Evolutionary conservation across 805 yeast genomes (phyloP).

Genomic region (Pichia deserticola): DNA sequence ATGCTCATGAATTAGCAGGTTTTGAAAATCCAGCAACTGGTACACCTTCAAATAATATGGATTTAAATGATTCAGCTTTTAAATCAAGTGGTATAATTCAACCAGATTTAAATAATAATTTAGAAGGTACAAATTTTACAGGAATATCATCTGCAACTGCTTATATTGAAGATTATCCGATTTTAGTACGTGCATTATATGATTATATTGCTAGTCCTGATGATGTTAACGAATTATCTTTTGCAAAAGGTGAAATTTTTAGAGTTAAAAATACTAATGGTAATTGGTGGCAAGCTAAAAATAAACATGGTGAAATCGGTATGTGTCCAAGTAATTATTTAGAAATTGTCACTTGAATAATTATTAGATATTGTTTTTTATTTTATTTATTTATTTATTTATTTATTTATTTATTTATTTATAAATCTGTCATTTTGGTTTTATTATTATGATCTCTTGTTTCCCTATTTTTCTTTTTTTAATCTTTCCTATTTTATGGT

Average conservation of each 20-base stretch:
- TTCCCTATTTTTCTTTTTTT: neutral
- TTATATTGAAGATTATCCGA: conserved; percentile 47
- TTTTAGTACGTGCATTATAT: conserved; percentile 80
- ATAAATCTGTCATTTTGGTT: too few species aligned
- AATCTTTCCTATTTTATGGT: too few species aligned
- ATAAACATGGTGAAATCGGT: conserved; percentile 86
- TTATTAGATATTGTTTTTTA: neutral
- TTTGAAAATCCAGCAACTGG: conserved; percentile 10
- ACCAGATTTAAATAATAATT: neutral
- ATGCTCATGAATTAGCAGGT: conserved; percentile 10
- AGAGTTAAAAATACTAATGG: conserved; percentile 91
- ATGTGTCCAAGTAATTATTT: conserved; percentile 95
- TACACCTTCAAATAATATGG: neutral
- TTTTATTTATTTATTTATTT: neutral
- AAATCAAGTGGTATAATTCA: conserved; percentile 9
- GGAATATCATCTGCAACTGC: conserved; percentile 7
- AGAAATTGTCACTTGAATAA: conserved; percentile 45
- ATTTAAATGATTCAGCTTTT: conserved; percentile 9
- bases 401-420: neutral
- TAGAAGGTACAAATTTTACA: conserved; percentile 7
- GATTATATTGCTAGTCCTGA: conserved; percentile 85
- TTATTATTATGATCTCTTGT: neutral
- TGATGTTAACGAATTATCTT: conserved; percentile 88
- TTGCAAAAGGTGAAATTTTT: conserved; percentile 83
- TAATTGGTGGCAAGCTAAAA: conserved; percentile 97